These are phyloP conservation scores for Penstemon davidsonii DNA, from an alignment of 257 asterid genomes.

Conservation along the genomic window DNA sequence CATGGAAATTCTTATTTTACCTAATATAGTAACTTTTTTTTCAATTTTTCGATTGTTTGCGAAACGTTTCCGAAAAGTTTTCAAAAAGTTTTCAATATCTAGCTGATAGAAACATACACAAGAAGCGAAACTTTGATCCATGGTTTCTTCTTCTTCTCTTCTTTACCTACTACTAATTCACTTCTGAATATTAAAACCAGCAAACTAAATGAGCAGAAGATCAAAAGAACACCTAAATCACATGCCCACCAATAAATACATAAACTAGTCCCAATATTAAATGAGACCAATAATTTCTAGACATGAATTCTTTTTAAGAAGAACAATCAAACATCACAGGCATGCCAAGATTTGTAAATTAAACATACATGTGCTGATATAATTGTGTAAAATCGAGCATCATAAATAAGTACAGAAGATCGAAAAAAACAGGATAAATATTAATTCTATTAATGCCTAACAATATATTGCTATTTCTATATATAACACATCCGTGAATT, in stretches of 20 bases:
- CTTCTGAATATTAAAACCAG: background rate
- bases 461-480: background rate
- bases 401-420: background rate
- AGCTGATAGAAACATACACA: too few relatives aligned
- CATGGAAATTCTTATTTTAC: too few relatives aligned
- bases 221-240: background rate
- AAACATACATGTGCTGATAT: background rate
- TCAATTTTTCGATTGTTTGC: too few relatives aligned
- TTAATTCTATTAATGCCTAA: background rate
- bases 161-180: background rate
- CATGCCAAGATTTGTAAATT: slow-evolving; percentile 1
- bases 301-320: background rate
- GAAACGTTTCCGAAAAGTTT: too few relatives aligned
- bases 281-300: background rate
- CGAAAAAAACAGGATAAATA: background rate
- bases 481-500: background rate
- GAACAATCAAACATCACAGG: background rate
- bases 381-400: background rate
- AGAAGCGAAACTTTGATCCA: too few relatives aligned
- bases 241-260: background rate
- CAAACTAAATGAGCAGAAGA: background rate
- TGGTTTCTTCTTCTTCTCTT: too few relatives aligned
- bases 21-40: too few relatives aligned
- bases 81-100: too few relatives aligned
- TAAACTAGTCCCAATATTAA: background rate